A percentile compares a stretch with the other conserved stretches of the same genome.
Conservation (phyloP, 1,284 basidiomycete species). For the Schizophyllum amplum region DNA sequence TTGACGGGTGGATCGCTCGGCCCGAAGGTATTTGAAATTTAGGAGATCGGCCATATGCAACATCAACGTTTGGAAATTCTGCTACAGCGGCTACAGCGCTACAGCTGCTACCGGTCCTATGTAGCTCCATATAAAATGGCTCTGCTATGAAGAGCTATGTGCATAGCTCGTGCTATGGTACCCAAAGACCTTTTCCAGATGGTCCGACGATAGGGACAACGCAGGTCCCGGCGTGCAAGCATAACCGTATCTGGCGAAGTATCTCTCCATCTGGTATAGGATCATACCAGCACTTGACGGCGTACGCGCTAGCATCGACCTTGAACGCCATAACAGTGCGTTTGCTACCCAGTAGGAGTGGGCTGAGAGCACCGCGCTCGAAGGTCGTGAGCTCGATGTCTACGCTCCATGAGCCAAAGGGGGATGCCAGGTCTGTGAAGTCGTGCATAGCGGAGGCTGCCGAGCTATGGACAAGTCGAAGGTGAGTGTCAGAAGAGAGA, state of each 20-base stretch:
- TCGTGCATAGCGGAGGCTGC: not conserved
- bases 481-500: not conserved
- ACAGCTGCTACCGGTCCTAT: too few relatives aligned
- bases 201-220: constrained; percentile 4
- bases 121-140: too few relatives aligned
- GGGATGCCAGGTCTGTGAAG: not conserved
- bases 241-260: not conserved
- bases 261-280: not conserved
- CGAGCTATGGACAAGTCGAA: not conserved
- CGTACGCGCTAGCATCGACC: not conserved
- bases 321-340: not conserved
- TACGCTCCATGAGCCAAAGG: not conserved
- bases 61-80: too few relatives aligned
- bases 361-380: not conserved
- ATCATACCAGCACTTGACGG: not conserved
- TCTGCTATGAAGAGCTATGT: too few relatives aligned
- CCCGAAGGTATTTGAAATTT: too few relatives aligned
- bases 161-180: too few relatives aligned
- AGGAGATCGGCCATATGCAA: too few relatives aligned
- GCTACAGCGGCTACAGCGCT: too few relatives aligned
- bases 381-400: not conserved
- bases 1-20: too few relatives aligned
- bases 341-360: not conserved
- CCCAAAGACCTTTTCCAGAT: too few relatives aligned
- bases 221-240: constrained; percentile 2